Evolutionary conservation across 306 rosid species (phyloP).

Genomic region (Casuarina glauca): DNA sequence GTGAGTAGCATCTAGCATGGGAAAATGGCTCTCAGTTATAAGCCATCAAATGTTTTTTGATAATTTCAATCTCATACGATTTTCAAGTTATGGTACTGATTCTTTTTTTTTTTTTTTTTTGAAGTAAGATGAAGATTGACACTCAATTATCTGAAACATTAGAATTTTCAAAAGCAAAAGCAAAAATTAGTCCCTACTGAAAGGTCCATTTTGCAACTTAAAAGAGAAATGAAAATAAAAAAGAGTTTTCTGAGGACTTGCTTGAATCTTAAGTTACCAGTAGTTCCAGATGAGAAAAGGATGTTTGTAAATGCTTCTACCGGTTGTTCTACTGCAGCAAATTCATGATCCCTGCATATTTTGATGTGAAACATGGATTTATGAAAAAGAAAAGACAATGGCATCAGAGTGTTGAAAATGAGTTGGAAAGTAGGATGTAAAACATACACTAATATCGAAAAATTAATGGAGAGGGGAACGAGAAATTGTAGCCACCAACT

Average conservation of each 20-base stretch:
- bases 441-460: background rate
- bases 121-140: background rate
- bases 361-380: conserved; percentile 8
- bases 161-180: background rate
- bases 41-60: background rate
- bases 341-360: conserved; percentile 71
- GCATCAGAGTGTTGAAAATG: background rate
- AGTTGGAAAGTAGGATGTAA: background rate
- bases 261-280: conserved; percentile 50
- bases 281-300: conserved; percentile 97
- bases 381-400: background rate
- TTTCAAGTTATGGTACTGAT: conserved; percentile 63
- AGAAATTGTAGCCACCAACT: conserved; percentile 6
- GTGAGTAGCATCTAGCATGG: background rate
- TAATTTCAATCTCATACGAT: conserved; percentile 44
- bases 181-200: background rate
- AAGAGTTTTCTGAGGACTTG: conserved; percentile 13
- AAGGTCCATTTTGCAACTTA: background rate
- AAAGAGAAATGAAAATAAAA: background rate
- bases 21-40: background rate
- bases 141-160: conserved; percentile 1
- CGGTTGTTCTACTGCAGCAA: conserved; percentile 65
- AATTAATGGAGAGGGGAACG: background rate
- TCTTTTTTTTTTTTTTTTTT: conserved; percentile 31
- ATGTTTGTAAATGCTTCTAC: conserved; percentile 71